Base-by-base conservation (phyloP, 306 rosid genomes). In the Urtica urens region DNA sequence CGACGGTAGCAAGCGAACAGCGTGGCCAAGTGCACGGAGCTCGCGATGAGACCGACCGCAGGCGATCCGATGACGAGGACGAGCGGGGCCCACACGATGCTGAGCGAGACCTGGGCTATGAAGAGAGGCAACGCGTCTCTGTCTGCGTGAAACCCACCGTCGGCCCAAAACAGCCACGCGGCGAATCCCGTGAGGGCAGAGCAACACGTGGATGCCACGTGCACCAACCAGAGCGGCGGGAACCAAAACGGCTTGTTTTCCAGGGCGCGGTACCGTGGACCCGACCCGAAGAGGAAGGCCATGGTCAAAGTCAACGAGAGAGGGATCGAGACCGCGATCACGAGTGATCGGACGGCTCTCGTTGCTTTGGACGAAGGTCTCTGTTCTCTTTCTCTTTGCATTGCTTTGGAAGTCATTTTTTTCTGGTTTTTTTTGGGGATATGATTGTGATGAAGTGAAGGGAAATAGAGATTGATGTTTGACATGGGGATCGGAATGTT, bases 121-220 rank as follows among this genome's bases (percentile, higher is more conserved):
- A 74, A 81, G 1, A 78, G 70, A 3, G 65, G 60, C 41, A 78
- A 10, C 0, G 88, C 72, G 43, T 72, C 69, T 1, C 77, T 14
- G 1, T 68, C 59, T 0, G 40, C 37, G 37, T 65, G 66, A 15
- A 81, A 76, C 8, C 88, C 93, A 2, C 96, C 83, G 29, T 86
- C 86, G 0, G 83, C 88, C 93, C 96, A 86, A 3, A 81, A 76
- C 0, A 81, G 75, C 96, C 96, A 86, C 0, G 83, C 66, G 0
- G 88, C 78, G 0, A 81, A 77, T 0, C 93, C 86, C 78, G 77
- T 72, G 26, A 72, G 69, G 41, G 72, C 46, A 5, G 88, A 76
- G 0, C 79, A 81, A 0, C 75, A 67, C 47, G 74, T 15, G 0
- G 82, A 62, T 28, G 86, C 72, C 0, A 64, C 1, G 34, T 81